phyloP scores from a whole-genome alignment of 1,284 basidiomycete genomes.

The Thecaphora thlaspeos region DNA sequence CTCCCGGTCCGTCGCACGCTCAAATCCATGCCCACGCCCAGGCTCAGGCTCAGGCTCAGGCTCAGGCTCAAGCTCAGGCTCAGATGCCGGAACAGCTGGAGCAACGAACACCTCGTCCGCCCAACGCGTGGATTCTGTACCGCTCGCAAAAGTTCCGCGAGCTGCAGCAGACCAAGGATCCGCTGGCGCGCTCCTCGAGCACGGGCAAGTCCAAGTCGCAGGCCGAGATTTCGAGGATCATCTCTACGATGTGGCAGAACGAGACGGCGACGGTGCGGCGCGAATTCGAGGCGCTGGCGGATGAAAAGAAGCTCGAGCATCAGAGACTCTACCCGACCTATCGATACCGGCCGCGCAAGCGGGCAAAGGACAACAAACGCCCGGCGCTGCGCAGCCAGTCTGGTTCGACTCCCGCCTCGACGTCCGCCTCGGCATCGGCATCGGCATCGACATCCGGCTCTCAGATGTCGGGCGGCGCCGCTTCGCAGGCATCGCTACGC shows the following conservation, averaged over 20 bases:
- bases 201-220: constrained; percentile 64
- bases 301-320: constrained; percentile 66
- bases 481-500: too few relatives aligned
- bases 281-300: constrained; percentile 71
- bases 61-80: too few relatives aligned
- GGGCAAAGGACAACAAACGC: constrained; percentile 4
- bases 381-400: too few relatives aligned
- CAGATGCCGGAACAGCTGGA: constrained; percentile 5
- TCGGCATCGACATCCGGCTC: too few relatives aligned
- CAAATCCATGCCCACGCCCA: too few relatives aligned
- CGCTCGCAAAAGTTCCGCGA: constrained; percentile 68
- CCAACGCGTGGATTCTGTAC: constrained; percentile 91
- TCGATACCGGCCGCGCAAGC: constrained; percentile 32
- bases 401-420: too few relatives aligned
- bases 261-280: constrained; percentile 64
- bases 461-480: too few relatives aligned
- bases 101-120: constrained; percentile 68
- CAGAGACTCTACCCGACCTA: constrained; percentile 33
- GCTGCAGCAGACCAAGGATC: constrained; percentile 58
- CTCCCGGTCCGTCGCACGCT: too few relatives aligned
- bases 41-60: too few relatives aligned
- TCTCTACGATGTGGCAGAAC: constrained; percentile 70
- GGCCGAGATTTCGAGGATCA: constrained; percentile 70
- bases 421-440: too few relatives aligned
- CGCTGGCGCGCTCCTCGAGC: constrained; percentile 51